Evolutionary conservation across 163 green algal species (phyloP).

Genomic region (Prototheca cutis): DNA sequence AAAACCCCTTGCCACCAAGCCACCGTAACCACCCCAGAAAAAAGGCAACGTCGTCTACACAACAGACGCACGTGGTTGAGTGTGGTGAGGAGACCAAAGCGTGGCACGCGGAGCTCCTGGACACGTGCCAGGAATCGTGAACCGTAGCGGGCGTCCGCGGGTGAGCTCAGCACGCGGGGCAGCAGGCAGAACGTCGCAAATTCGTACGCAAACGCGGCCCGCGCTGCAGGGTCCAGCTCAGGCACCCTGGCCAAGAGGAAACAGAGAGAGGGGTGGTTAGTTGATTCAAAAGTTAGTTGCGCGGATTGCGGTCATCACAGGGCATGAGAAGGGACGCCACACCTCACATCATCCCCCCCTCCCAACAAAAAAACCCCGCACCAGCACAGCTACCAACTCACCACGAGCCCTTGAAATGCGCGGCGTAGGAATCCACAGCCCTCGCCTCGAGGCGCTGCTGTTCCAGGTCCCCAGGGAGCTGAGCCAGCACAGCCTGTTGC

Average conservation of each 20-base stretch:
- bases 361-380: background rate
- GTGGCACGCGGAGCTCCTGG: constrained; percentile 29
- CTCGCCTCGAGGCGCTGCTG: too few species aligned
- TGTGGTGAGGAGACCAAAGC: constrained; percentile 33
- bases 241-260: background rate
- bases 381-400: too few species aligned
- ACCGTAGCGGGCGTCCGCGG: constrained; percentile 47
- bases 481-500: constrained; percentile 36
- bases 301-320: too few species aligned
- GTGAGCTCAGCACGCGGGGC: constrained; percentile 39
- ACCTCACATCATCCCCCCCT: background rate
- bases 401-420: too few species aligned
- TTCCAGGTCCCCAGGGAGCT: constrained; percentile 41
- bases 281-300: background rate
- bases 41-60: too few species aligned
- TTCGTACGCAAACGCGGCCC: constrained; percentile 2
- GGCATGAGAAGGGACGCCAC: too few species aligned
- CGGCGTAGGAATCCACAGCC: too few species aligned
- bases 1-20: too few species aligned
- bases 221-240: background rate
- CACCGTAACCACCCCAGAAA: too few species aligned
- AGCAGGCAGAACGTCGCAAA: constrained; percentile 31
- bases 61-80: constrained; percentile 19
- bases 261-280: background rate
- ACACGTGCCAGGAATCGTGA: constrained; percentile 27